These are phyloP conservation scores for Fonsecaea erecta DNA, from an alignment of 2,329 filamentous ascomycete genomes.

Conservation along the genomic window DNA sequence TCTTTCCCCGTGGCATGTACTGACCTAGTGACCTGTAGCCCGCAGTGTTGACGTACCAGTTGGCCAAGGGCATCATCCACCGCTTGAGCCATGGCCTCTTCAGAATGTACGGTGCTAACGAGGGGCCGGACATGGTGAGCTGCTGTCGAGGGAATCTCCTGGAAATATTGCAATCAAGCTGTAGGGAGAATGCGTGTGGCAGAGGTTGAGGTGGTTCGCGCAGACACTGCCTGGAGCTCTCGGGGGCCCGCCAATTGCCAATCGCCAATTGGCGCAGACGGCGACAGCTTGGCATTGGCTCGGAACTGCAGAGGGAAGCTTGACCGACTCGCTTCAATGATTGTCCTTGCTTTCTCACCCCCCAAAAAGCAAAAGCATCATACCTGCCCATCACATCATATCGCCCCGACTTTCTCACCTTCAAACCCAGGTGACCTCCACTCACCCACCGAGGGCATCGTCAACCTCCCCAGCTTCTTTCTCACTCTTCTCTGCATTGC, in stretches of 20 bases:
- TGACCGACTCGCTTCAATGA: slow-evolving; percentile 11
- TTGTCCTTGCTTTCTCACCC: slow-evolving; percentile 14
- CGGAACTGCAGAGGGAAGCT: slow-evolving; percentile 16
- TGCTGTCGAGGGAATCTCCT: slow-evolving; percentile 20
- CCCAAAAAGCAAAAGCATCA: slow-evolving; percentile 2
- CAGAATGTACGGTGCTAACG: slow-evolving; percentile 74
- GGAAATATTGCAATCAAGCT: slow-evolving; percentile 1
- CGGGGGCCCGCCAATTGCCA: neutral
- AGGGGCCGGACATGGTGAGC: slow-evolving; percentile 69
- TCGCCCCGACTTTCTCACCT: neutral
- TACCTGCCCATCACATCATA: slow-evolving; percentile 17
- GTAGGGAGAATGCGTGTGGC: neutral
- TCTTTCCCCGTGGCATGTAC: slow-evolving; percentile 32
- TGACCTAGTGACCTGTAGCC: slow-evolving; percentile 93
- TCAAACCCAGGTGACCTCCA: neutral
- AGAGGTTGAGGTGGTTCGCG: slow-evolving; percentile 4
- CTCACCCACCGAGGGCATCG: neutral
- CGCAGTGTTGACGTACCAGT: slow-evolving; percentile 86
- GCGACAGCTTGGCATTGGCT: slow-evolving; percentile 15
- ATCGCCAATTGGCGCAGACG: neutral
- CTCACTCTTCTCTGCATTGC: neutral
- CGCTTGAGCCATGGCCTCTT: slow-evolving; percentile 85
- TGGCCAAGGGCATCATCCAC: slow-evolving; percentile 78
- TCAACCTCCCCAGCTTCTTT: neutral
- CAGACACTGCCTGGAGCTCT: slow-evolving; percentile 2